Evolutionary conservation across 768 basidiomycete species (phyloP), one percentile per base, ranked within the genome.

Genomic region (Auriscalpium vulgare): DNA sequence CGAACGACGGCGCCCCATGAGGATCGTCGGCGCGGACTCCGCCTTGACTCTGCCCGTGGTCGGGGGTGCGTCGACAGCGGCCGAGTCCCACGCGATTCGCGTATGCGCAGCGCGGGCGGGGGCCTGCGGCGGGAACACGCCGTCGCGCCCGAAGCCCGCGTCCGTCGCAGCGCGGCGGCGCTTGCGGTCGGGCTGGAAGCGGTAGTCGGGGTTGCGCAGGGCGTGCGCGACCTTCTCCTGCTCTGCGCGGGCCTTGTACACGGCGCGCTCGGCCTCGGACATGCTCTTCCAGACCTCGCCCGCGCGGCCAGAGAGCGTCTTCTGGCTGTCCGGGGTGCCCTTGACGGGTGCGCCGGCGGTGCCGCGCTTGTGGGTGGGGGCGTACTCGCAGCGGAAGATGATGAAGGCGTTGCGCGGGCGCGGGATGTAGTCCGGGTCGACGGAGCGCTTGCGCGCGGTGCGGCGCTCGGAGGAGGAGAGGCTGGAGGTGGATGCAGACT

Each of bases 291-390:
- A 94, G 35, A 86, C 83, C 51, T 84, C 83, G 0, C 80, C 84
- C 0, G 89, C 90, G 48, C 87, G 78, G 62, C 86, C 85, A n/a
- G 86, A 89, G 40, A 92, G 77, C 1, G 80, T 77, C 66, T 82
- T 81, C 56, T 79, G 78, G 21, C 53, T 55, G 23, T 53, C 47
- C 14, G 34, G 19, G 11, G 55, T 47, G 29, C 23, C 35, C 43
- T 8, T 44, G 40, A 64, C 64, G 10, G 58, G 44, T 13, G 8
- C 53, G 37, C 72, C 71, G 34, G 72, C 67, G 13, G 72, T 68
- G 4, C 74, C 73, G 45, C 73, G 71, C 19, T 70, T 69, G 68
- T 67, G 65, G 81, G 75, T 57, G 71, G 71, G 62, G 68, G 76
- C 60, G 78, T 78, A 87, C 59, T 84, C 78, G 63, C 84, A 83